Evolutionary conservation across 1,139 yeast genomes (phyloP), one percentile per base, ranked within the genome.

Genomic region (Scheffersomyces segobiensis): DNA sequence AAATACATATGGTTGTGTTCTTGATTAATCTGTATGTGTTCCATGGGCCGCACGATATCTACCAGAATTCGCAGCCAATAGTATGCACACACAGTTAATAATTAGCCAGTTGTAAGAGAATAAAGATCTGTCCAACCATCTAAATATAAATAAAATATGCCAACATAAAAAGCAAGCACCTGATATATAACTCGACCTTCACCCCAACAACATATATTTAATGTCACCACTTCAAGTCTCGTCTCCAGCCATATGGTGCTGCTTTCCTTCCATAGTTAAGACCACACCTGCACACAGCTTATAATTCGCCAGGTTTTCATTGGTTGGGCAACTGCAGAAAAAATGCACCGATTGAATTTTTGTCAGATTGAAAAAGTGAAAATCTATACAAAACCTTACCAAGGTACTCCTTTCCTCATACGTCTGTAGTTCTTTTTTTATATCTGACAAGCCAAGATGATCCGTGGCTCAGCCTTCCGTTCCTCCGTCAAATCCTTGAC

Each of bases 391-490:
- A 32, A 60, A 61, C 59, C 62, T 60, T 59, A 51, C 55, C 49
- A 46, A 22, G 50, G 18, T 50, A 55, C 47, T 32, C 42, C 42
- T 32, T 32, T 32, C 3, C 42, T 32, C 42, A 4, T 10, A 14
- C 42, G 42, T 32, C 42, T 32, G 42, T 32, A 32, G 42, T 32
- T 26, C 39, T 26, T 32, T 32, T n/a, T 49, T 49, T 42, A 22
- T 49, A 49, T 49, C 24, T 20, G 50, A 20, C 50, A 49, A 49
- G 49, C 46, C 51, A 63, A 52, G 55, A 77, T 77, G 80, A 73
- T 76, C 71, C 79, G 80, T 74, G 79, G 79, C 61, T 66, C 76
- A 58, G 66, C 70, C 65, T 64, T 73, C 67, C 77, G 77, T 67
- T 65, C 71, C 57, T 68, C 72, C 58, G 69, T 71, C 64, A 72